phyloP scores from a whole-genome alignment of 75 land plant genomes.

The Selaginella tamariscina region DNA sequence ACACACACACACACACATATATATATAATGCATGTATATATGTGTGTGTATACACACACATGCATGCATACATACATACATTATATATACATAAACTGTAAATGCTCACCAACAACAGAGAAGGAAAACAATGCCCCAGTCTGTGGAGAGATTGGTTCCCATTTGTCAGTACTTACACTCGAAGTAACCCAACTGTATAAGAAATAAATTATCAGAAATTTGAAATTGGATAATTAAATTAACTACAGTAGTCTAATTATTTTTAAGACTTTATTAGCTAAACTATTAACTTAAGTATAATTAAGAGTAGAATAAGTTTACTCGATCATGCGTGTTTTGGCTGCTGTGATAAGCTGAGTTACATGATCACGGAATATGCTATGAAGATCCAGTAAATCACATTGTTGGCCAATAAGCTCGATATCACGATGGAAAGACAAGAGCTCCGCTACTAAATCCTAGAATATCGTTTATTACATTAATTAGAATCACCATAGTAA shows the following conservation, averaged over 20 bases:
- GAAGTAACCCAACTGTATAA: conserved; percentile 14
- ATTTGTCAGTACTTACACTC: conserved; percentile 7
- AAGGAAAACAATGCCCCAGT: conserved; percentile 6
- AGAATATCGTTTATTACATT: background rate
- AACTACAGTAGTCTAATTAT: too few relatives aligned
- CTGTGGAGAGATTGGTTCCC: conserved; percentile 20
- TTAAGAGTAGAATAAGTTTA: background rate
- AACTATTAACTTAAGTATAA: too few relatives aligned
- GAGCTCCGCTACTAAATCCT: conserved; percentile 13
- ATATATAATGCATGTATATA: too few relatives aligned
- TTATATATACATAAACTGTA: too few relatives aligned
- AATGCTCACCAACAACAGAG: conserved; percentile 15
- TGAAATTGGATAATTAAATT: too few relatives aligned
- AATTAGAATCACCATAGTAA: background rate
- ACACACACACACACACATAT: too few relatives aligned
- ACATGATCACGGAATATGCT: background rate
- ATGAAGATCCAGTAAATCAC: background rate
- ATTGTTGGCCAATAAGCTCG: background rate
- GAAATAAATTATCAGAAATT: background rate
- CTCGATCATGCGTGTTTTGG: conserved; percentile 13
- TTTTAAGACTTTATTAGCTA: too few relatives aligned
- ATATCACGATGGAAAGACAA: background rate
- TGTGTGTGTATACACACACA: too few relatives aligned
- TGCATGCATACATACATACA: too few relatives aligned
- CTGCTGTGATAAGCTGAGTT: background rate